These are phyloP conservation scores for Linnemannia hyalina DNA, from an alignment of 192 early-diverging fungal species.

Conservation along the genomic window DNA sequence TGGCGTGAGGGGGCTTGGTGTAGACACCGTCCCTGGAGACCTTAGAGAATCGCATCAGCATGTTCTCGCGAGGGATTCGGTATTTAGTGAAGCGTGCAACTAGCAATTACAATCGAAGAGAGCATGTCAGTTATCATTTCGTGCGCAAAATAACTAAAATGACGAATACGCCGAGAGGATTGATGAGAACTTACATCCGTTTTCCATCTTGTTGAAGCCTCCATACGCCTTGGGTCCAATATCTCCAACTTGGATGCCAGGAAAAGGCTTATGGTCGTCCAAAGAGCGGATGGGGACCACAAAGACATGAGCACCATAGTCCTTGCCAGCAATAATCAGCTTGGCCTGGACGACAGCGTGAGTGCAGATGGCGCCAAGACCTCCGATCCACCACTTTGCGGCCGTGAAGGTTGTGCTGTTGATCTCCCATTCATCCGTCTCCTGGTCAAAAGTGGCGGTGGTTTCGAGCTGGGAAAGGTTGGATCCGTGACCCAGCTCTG, in stretches of 20 bases:
- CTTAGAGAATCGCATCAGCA: slow-evolving; percentile 71
- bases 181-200: slow-evolving; percentile 51
- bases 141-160: slow-evolving; percentile 10
- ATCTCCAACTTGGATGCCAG: slow-evolving; percentile 73
- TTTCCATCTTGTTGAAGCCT: slow-evolving; percentile 64
- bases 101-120: slow-evolving; percentile 40
- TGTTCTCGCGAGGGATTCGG: slow-evolving; percentile 70
- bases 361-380: slow-evolving; percentile 75
- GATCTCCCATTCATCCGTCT: slow-evolving; percentile 90
- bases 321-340: slow-evolving; percentile 68
- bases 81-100: slow-evolving; percentile 81
- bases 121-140: slow-evolving; percentile 41
- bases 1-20: slow-evolving; percentile 68
- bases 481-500: slow-evolving; percentile 76
- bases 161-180: background rate
- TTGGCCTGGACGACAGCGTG: slow-evolving; percentile 76
- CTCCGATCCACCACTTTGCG: slow-evolving; percentile 78
- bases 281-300: slow-evolving; percentile 73
- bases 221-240: slow-evolving; percentile 73
- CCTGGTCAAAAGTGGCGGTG: slow-evolving; percentile 82
- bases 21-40: slow-evolving; percentile 69
- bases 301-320: slow-evolving; percentile 76
- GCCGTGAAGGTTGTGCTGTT: slow-evolving; percentile 81
- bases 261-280: slow-evolving; percentile 69
- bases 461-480: slow-evolving; percentile 92